A percentile compares a stretch with the other conserved stretches of the same genome.
These are phyloP conservation scores for Nitzschia sp. DNA, from an alignment of 108 stramenopile genomes.

Conservation along the genomic window DNA sequence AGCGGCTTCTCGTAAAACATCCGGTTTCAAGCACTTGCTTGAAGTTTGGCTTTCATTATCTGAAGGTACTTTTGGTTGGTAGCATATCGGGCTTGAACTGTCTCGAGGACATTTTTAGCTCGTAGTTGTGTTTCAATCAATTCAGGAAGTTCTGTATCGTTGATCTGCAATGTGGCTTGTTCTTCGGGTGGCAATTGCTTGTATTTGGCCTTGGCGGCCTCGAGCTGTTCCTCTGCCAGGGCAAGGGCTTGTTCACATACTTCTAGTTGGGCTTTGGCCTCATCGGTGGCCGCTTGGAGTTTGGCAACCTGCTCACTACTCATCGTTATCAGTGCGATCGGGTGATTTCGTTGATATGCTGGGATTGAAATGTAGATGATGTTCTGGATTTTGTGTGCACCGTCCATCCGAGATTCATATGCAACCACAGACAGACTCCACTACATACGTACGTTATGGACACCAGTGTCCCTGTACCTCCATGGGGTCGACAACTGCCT, in stretches of 20 bases:
- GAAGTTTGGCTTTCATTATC: conserved; percentile 23
- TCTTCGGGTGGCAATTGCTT: conserved; percentile 35
- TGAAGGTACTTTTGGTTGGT: conserved; percentile 60
- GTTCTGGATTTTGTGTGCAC: too few species aligned
- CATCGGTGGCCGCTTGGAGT: conserved; percentile 37
- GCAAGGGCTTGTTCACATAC: conserved; percentile 23
- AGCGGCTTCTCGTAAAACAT: too few species aligned
- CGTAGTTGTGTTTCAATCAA: conserved; percentile 44
- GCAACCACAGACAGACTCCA: too few species aligned
- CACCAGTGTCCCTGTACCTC: too few species aligned
- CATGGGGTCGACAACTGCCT: too few species aligned
- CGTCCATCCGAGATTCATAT: too few species aligned
- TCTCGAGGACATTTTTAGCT: conserved; percentile 51
- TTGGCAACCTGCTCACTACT: conserved; percentile 31
- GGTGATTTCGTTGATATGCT: too few species aligned
- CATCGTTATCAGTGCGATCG: too few species aligned
- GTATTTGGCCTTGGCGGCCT: conserved; percentile 55
- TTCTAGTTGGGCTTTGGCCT: conserved; percentile 27
- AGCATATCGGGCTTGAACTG: conserved; percentile 43
- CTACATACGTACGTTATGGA: too few species aligned
- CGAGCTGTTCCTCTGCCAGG: conserved; percentile 27
- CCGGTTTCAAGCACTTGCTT: neutral
- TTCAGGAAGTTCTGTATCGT: conserved; percentile 71
- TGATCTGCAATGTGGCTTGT: conserved; percentile 49
- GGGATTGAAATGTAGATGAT: too few species aligned